phyloP scores from a whole-genome alignment of 768 basidiomycete species.

The Tubosaeta brunneosetosa region DNA sequence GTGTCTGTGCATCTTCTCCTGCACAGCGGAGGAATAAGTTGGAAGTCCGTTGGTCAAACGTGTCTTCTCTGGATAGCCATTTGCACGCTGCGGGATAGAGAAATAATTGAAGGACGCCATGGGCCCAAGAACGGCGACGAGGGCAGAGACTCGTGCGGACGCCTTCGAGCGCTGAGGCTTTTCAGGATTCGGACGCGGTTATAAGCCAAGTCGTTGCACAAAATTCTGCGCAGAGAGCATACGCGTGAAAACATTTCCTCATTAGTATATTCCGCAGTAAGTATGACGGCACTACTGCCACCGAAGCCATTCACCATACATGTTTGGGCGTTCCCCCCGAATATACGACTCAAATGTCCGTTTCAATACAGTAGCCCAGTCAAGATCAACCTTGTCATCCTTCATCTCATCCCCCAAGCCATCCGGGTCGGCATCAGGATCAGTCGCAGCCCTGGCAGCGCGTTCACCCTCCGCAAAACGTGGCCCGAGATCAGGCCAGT shows the following conservation, averaged over 20 bases:
- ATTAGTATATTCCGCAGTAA: constrained; percentile 23
- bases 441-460: not conserved
- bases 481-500: constrained; percentile 80
- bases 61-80: constrained; percentile 42
- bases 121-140: constrained; percentile 11
- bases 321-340: constrained; percentile 81
- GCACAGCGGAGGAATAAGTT: constrained; percentile 51
- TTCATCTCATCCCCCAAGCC: not conserved
- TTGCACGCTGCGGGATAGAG: constrained; percentile 41
- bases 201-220: constrained; percentile 3
- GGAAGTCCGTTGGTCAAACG: constrained; percentile 42
- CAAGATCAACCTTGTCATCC: constrained; percentile 44
- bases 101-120: constrained; percentile 50
- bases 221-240: constrained; percentile 12
- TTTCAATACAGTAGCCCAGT: constrained; percentile 58
- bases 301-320: constrained; percentile 77
- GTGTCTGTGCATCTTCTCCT: constrained; percentile 60
- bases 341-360: constrained; percentile 62
- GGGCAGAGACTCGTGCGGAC: constrained; percentile 8
- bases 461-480: constrained; percentile 33
- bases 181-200: constrained; percentile 8
- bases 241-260: constrained; percentile 26
- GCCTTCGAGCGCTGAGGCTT: constrained; percentile 7
- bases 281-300: constrained; percentile 10
- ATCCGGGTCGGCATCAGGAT: not conserved